phyloP scores from a whole-genome alignment of 2,329 filamentous ascomycete species.

The Sporothrix brasiliensis region DNA sequence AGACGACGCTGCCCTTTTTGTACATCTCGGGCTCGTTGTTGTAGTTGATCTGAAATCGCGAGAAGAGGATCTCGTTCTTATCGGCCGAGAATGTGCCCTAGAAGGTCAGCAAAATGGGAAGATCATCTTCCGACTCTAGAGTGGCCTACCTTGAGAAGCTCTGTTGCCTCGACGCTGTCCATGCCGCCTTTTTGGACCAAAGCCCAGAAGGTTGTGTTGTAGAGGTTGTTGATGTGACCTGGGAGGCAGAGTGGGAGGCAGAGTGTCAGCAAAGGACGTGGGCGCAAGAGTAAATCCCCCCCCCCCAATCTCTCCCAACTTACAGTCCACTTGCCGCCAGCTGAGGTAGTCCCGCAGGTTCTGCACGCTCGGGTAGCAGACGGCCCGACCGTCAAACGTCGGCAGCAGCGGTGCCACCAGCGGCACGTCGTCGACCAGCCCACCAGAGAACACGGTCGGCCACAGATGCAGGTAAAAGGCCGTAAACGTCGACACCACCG shows the following conservation, averaged over 20 bases:
- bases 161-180: slow-evolving; percentile 70
- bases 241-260: slow-evolving; percentile 42
- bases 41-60: slow-evolving; percentile 89
- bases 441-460: slow-evolving; percentile 73
- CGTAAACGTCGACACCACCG: slow-evolving; percentile 89
- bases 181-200: slow-evolving; percentile 74
- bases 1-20: slow-evolving; percentile 90
- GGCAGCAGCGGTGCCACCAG: slow-evolving; percentile 76
- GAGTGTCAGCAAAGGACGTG: neutral
- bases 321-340: slow-evolving; percentile 96
- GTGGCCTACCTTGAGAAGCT: slow-evolving; percentile 67
- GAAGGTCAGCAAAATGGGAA: neutral
- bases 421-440: slow-evolving; percentile 44
- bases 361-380: slow-evolving; percentile 79
- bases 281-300: fast-evolving
- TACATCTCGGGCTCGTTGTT: slow-evolving; percentile 93
- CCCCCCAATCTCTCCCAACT: slow-evolving; percentile 41
- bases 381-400: slow-evolving; percentile 89
- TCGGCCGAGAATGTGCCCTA: slow-evolving; percentile 82
- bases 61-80: slow-evolving; percentile 96
- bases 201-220: slow-evolving; percentile 96
- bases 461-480: slow-evolving; percentile 85
- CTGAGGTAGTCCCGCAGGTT: slow-evolving; percentile 94
- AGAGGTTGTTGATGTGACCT: slow-evolving; percentile 98
- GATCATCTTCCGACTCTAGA: neutral